phyloP scores from a whole-genome alignment of 345 rosid genomes.

The Ricinus communis region DNA sequence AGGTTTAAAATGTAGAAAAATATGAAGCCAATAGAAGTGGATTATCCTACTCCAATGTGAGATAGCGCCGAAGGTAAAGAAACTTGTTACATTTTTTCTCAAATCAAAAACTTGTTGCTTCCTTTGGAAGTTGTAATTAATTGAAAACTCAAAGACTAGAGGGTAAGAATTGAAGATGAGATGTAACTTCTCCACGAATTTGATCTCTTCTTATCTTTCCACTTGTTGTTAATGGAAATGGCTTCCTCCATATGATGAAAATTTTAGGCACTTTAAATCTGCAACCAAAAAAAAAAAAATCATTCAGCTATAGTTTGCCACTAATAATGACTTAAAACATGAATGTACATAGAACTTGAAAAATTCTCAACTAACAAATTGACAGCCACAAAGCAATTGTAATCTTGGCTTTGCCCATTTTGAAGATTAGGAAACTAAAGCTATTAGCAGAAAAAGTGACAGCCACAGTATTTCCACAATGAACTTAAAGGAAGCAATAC shows the following conservation, averaged over 20 bases:
- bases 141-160: conserved; percentile 49
- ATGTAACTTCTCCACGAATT: conserved; percentile 48
- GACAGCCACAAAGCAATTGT: no score
- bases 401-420: background rate
- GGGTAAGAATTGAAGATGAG: conserved; percentile 37
- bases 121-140: background rate
- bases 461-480: background rate
- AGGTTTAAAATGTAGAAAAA: no score
- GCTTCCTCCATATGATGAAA: conserved; percentile 60
- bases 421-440: background rate
- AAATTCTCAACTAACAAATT: background rate
- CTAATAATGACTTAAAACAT: background rate
- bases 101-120: no score
- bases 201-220: conserved; percentile 75
- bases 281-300: conserved; percentile 34
- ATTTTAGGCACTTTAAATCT: conserved; percentile 80
- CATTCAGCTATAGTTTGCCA: background rate
- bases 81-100: no score
- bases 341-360: background rate
- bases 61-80: no score
- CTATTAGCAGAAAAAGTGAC: background rate
- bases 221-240: conserved; percentile 61
- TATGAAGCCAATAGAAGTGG: no score
- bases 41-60: no score
- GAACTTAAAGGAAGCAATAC: conserved; percentile 23